Evolutionary conservation across 345 rosid genomes (phyloP).

Genomic region (Eucalyptus lansdowneana): DNA sequence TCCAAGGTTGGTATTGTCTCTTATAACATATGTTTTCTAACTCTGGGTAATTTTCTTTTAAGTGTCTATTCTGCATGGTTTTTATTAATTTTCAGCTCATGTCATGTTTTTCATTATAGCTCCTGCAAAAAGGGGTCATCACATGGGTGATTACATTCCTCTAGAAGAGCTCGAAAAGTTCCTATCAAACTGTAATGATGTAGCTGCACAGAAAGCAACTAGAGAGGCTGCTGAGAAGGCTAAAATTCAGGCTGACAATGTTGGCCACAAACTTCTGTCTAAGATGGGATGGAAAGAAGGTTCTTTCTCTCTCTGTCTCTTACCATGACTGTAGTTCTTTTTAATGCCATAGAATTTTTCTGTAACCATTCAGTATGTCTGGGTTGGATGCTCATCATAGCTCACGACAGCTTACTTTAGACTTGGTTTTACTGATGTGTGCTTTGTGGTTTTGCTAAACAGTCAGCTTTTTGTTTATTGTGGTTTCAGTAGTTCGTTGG

Average conservation of each 20-base stretch:
- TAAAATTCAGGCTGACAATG: constrained; percentile 89
- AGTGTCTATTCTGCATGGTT: background rate
- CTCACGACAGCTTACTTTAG: background rate
- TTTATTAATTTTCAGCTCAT: background rate
- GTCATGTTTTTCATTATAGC: constrained; percentile 2
- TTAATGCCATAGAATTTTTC: background rate
- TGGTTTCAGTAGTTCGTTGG: background rate
- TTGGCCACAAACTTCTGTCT: constrained; percentile 87
- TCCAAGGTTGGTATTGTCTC: constrained; percentile 48
- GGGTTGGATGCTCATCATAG: background rate
- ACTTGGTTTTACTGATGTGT: background rate
- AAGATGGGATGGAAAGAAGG: constrained; percentile 99
- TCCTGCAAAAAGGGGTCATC: constrained; percentile 72
- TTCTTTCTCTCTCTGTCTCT: constrained; percentile 3
- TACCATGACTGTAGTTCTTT: background rate
- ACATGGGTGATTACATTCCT: constrained; percentile 99
- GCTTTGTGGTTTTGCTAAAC: background rate
- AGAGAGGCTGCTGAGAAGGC: constrained; percentile 71
- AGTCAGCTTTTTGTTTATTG: background rate
- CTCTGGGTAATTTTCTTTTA: background rate
- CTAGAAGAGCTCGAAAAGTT: constrained; percentile 88
- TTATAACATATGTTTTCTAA: background rate
- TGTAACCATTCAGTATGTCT: background rate
- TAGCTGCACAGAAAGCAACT: constrained; percentile 46
- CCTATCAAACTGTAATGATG: constrained; percentile 75